Base-by-base conservation (phyloP, 331 rosid genomes). In the Malus hybrid region DNA sequence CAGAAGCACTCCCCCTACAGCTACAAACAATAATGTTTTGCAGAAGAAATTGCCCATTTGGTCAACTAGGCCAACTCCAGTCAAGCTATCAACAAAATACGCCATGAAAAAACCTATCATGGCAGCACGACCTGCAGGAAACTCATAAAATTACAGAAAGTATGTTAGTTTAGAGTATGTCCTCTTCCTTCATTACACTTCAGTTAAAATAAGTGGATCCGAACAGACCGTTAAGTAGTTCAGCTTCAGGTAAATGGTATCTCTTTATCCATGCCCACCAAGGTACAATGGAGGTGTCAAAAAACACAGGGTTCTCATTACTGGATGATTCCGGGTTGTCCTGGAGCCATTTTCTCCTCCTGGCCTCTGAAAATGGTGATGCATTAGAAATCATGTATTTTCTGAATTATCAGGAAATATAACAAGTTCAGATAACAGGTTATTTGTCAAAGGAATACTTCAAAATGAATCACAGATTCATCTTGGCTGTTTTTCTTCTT, bases 201-300 rank as follows among this genome's bases (percentile, higher is more conserved):
- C 0, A 31, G 3, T 7, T 27, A 48, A 68, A 7, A 28, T 3
- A 48, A 5, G 20, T 3, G 33, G 74, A 79, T 76, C 55, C 11
- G 72, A 77, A 82, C 89, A 74, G 65, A 95, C 99, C 99, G 81
- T 95, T 95, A 27, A 95, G 97, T 61, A 86, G 88, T 75, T 95
- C 99, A 34, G 99, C 99, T 82, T 95, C 99, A 54, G 99, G 99
- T 78, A 95, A 90, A 83, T 95, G 99, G 87, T 88, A 95, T 77
- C 97, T 86, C 85, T 92, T 95, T 7, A 86, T 79, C 99, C 99
- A 95, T 52, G 97, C 99, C 99, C 99, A 95, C 99, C 99, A 95
- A 48, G 99, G 99, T 60, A 95, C 61, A 56, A 92, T 86, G 82
- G 97, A 90, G 61, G 99, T 90, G 84, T 92, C 99, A 80, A 95